phyloP scores from a whole-genome alignment of 345 rosid genomes.

The Salix exigua region DNA sequence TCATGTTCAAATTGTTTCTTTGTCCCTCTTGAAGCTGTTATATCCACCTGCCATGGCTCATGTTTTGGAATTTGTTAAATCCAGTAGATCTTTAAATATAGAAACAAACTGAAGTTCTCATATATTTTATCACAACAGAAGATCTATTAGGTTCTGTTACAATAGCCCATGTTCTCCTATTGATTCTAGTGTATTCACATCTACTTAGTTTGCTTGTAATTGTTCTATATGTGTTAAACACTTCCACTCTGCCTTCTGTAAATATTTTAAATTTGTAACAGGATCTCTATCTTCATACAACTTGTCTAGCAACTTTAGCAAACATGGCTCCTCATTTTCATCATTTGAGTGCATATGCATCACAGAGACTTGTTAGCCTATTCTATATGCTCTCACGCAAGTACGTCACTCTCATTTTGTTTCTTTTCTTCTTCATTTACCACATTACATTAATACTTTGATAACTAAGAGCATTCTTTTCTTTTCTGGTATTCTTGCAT shows the following conservation, averaged over 20 bases:
- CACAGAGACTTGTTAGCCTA: conserved; percentile 94
- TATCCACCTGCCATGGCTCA: background rate
- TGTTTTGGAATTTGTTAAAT: background rate
- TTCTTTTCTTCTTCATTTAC: conserved; percentile 8
- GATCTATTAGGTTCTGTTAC: too few relatives aligned
- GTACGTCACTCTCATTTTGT: conserved; percentile 40
- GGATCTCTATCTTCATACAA: conserved; percentile 98
- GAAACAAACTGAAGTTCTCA: background rate
- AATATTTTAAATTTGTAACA: conserved; percentile 28
- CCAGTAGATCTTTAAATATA: background rate
- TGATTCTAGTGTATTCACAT: too few relatives aligned
- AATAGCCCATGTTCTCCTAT: too few relatives aligned
- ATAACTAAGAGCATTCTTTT: background rate
- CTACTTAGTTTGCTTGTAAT: too few relatives aligned
- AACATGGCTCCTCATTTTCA: conserved; percentile 99
- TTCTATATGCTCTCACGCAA: conserved; percentile 95
- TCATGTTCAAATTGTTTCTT: conserved; percentile 1
- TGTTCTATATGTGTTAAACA: background rate
- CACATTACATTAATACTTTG: conserved; percentile 4
- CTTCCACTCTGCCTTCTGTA: background rate
- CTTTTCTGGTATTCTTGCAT: conserved; percentile 1
- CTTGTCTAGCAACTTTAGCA: conserved; percentile 93
- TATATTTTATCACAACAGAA: background rate
- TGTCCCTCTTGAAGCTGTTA: background rate
- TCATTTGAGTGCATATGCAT: conserved; percentile 94